Evolutionary conservation across 805 yeast genomes (phyloP).

Genomic region (Jamesozyma spencerorum): DNA sequence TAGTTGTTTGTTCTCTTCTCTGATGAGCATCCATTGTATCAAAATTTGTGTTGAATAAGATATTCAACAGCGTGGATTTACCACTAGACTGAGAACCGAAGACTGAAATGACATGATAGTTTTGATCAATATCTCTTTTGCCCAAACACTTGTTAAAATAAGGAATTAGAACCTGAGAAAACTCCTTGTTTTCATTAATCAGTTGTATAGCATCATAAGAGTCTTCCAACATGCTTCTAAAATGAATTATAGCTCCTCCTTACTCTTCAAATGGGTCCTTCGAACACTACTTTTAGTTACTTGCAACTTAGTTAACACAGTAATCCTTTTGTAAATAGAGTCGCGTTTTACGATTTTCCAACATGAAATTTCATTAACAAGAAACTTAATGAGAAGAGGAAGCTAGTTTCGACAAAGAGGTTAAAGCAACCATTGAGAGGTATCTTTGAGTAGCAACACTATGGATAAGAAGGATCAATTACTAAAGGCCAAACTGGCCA

Average conservation of each 20-base stretch:
- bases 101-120: slow-evolving; percentile 86
- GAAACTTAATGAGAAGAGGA: no score
- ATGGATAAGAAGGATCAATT: neutral
- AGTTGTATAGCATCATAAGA: slow-evolving; percentile 37
- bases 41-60: slow-evolving; percentile 74
- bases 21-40: slow-evolving; percentile 83
- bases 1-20: slow-evolving; percentile 81
- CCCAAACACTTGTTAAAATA: slow-evolving; percentile 18
- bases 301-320: no score
- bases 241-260: no score
- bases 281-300: no score
- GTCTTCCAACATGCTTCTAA: slow-evolving; percentile 1
- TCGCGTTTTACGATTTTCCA: neutral
- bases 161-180: slow-evolving; percentile 26
- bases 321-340: no score
- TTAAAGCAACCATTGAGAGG: no score
- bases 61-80: slow-evolving; percentile 83
- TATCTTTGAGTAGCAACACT: no score
- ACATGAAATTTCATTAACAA: neutral
- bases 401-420: no score
- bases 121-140: slow-evolving; percentile 42
- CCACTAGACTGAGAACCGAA: slow-evolving; percentile 98
- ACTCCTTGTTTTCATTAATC: slow-evolving; percentile 43
- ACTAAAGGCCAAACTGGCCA: slow-evolving; percentile 36
- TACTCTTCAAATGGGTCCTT: no score